A percentile compares a stretch with the other conserved stretches of the same genome.
phyloP scores from a whole-genome alignment of 805 yeast species.

The Ogataea trehaloabstinens region DNA sequence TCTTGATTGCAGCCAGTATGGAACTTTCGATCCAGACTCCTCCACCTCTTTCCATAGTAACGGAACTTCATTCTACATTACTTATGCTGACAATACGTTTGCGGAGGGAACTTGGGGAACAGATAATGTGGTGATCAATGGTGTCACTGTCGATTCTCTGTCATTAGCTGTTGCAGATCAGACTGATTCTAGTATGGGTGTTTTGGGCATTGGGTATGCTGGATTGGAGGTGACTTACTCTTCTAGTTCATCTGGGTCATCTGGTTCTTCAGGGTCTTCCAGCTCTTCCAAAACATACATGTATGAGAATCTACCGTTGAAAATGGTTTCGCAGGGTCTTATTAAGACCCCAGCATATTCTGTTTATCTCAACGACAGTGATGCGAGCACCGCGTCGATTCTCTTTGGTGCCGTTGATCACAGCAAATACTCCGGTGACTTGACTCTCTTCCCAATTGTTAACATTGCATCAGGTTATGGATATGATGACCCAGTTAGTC shows the following conservation, averaged over 20 bases:
- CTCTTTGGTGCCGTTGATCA: slow-evolving; percentile 74
- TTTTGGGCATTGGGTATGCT: slow-evolving; percentile 68
- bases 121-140: slow-evolving; percentile 57
- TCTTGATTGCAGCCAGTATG: slow-evolving; percentile 43
- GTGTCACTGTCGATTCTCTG: slow-evolving; percentile 43
- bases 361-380: slow-evolving; percentile 49
- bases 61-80: slow-evolving; percentile 39
- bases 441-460: slow-evolving; percentile 50
- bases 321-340: slow-evolving; percentile 55
- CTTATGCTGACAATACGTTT: slow-evolving; percentile 47
- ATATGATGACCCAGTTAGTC: slow-evolving; percentile 39
- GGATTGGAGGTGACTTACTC: slow-evolving; percentile 65
- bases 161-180: slow-evolving; percentile 74
- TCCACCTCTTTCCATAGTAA: slow-evolving; percentile 42
- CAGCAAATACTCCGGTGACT: slow-evolving; percentile 53
- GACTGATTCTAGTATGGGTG: slow-evolving; percentile 66
- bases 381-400: slow-evolving; percentile 48
- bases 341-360: slow-evolving; percentile 60
- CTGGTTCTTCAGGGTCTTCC: slow-evolving; percentile 12
- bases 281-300: slow-evolving; percentile 28
- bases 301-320: slow-evolving; percentile 67
- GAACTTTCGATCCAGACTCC: slow-evolving; percentile 44
- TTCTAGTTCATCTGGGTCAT: too few relatives aligned
- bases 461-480: slow-evolving; percentile 38
- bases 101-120: slow-evolving; percentile 58